phyloP scores from a whole-genome alignment of 352 stramenopile genomes.

The Lagenidium sp. region DNA sequence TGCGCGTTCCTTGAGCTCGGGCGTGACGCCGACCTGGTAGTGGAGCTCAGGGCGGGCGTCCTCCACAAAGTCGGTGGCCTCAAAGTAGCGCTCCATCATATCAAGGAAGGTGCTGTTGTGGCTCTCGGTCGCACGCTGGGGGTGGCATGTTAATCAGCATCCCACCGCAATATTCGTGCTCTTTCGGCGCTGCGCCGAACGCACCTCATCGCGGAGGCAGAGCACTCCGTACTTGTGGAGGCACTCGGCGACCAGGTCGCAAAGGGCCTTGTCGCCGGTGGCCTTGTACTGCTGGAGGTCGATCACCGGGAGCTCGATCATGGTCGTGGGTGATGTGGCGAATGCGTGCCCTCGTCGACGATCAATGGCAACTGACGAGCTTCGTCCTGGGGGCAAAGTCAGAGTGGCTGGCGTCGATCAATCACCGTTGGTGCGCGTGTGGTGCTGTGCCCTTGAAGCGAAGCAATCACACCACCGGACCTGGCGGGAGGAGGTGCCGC shows the following conservation, averaged over 20 bases:
- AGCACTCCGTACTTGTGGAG: conserved; percentile 83
- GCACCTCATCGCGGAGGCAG: conserved; percentile 68
- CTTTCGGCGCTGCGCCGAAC: neutral
- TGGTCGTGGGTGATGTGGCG: conserved; percentile 6
- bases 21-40: conserved; percentile 88
- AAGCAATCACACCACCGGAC: too few relatives aligned
- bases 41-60: conserved; percentile 85
- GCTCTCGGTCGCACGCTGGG: conserved; percentile 45
- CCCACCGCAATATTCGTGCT: too few relatives aligned
- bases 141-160: too few relatives aligned
- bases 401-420: too few relatives aligned
- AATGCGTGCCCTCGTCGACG: conserved; percentile 7
- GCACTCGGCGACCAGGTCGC: conserved; percentile 64
- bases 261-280: conserved; percentile 58
- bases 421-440: too few relatives aligned
- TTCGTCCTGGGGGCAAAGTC: too few relatives aligned
- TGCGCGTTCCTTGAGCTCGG: conserved; percentile 75
- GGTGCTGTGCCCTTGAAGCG: too few relatives aligned
- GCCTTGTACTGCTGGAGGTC: conserved; percentile 76
- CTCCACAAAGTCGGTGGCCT: conserved; percentile 73
- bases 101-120: conserved; percentile 85
- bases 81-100: conserved; percentile 93
- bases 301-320: conserved; percentile 77
- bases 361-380: too few relatives aligned
- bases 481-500: too few relatives aligned